A percentile compares a stretch with the other conserved stretches of the same genome.
phyloP scores from a whole-genome alignment of 169 alveolate species.

The Cytauxzoon felis region DNA sequence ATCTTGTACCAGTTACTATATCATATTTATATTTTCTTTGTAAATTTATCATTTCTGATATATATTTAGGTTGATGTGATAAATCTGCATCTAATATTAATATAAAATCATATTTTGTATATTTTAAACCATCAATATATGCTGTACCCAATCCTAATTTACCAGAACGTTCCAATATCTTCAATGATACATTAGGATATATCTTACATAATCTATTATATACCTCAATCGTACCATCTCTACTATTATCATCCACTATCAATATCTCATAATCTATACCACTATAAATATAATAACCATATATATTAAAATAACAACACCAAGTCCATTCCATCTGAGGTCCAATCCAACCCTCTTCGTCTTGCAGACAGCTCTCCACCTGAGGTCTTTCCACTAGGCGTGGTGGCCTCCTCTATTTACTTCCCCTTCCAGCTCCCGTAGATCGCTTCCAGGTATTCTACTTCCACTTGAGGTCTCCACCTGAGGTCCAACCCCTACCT shows the following conservation, averaged over 20 bases:
- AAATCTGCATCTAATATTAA: slow-evolving; percentile 96
- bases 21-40: slow-evolving; percentile 87
- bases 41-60: slow-evolving; percentile 84
- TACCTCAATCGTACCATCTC: slow-evolving; percentile 91
- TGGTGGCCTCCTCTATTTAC: too few relatives aligned
- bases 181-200: slow-evolving; percentile 81
- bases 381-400: too few relatives aligned
- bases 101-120: slow-evolving; percentile 87
- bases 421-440: too few relatives aligned
- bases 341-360: too few relatives aligned
- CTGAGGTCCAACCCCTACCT: too few relatives aligned
- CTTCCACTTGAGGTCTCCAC: too few relatives aligned
- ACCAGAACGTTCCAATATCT: slow-evolving; percentile 85
- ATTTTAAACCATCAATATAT: slow-evolving; percentile 90
- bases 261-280: slow-evolving; percentile 85
- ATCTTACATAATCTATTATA: slow-evolving; percentile 79
- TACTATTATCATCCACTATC: slow-evolving; percentile 92
- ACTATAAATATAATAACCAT: slow-evolving; percentile 27
- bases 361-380: too few relatives aligned
- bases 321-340: neutral
- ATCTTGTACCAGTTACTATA: slow-evolving; percentile 95
- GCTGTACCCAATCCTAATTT: slow-evolving; percentile 96
- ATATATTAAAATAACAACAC: neutral
- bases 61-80: slow-evolving; percentile 95
- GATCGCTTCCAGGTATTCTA: too few relatives aligned